Evolutionary conservation across 2,329 filamentous ascomycete genomes (phyloP).

Genomic region (Alternaria sp.): DNA sequence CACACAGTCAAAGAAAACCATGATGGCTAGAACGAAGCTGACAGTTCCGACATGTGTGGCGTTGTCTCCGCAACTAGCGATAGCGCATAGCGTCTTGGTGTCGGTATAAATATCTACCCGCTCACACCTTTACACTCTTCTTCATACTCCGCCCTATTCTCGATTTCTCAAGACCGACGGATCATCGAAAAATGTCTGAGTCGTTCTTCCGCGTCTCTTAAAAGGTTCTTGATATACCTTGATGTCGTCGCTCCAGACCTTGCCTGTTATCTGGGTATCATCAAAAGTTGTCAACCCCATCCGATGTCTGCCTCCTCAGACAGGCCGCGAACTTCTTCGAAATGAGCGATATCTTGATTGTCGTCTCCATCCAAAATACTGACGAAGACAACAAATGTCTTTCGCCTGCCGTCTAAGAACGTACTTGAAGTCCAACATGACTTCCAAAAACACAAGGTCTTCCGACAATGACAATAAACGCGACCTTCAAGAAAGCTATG

Average conservation of each 20-base stretch:
- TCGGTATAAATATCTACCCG: background rate
- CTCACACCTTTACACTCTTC: background rate
- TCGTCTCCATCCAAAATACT: background rate
- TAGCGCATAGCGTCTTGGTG: background rate
- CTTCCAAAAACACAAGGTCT: background rate
- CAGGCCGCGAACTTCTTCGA: background rate
- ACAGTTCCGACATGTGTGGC: too few species aligned
- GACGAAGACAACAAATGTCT: background rate
- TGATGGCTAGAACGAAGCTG: too few species aligned
- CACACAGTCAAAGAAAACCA: too few species aligned
- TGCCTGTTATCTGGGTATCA: background rate
- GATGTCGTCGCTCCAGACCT: background rate
- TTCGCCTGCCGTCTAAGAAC: background rate
- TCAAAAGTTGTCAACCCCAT: too few species aligned
- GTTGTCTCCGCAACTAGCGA: background rate
- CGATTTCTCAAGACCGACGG: background rate
- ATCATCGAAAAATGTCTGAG: background rate
- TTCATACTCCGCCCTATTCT: background rate
- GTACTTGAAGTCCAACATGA: background rate
- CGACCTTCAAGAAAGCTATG: background rate
- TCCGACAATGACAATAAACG: background rate
- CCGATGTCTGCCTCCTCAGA: background rate
- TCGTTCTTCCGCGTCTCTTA: background rate
- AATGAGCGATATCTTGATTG: background rate
- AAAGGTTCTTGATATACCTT: rapidly evolving